phyloP scores from a whole-genome alignment of 306 rosid genomes.

The Pyrus bretschneideri region DNA sequence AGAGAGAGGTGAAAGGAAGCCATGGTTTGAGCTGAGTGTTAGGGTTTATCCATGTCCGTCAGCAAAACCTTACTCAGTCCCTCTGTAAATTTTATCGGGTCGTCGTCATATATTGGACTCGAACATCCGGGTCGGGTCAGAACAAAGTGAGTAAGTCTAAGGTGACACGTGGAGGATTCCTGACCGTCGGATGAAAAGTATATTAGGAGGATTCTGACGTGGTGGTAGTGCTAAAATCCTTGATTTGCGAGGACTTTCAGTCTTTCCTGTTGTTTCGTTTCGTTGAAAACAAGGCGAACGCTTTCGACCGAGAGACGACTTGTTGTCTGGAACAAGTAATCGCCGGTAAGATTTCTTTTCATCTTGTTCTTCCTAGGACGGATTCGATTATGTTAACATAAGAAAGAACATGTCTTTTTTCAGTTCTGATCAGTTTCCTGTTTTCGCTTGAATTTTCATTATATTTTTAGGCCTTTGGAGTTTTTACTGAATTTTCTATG shows the following conservation, averaged over 20 bases:
- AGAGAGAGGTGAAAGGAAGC: constrained; percentile 32
- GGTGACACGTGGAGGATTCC: neutral
- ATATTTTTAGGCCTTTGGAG: neutral
- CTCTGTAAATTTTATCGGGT: constrained; percentile 19
- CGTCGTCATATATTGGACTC: neutral
- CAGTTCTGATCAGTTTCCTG: neutral
- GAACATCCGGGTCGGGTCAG: neutral
- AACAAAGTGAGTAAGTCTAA: neutral
- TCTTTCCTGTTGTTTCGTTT: neutral
- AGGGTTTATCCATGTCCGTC: constrained; percentile 42
- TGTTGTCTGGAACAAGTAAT: neutral
- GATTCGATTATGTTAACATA: neutral
- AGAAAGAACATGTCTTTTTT: neutral
- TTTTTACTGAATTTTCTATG: neutral
- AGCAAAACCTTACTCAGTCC: neutral
- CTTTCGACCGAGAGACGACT: neutral
- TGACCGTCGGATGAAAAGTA: neutral
- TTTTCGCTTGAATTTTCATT: neutral
- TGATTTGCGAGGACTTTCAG: neutral
- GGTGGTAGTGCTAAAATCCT: too few relatives aligned
- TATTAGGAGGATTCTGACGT: neutral
- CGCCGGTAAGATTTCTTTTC: neutral
- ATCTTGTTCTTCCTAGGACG: neutral
- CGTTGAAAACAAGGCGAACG: neutral
- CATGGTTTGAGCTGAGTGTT: constrained; percentile 34